These are phyloP conservation scores for Nemania bipapillata DNA, from an alignment of 2,329 filamentous ascomycete species.

Conservation along the genomic window DNA sequence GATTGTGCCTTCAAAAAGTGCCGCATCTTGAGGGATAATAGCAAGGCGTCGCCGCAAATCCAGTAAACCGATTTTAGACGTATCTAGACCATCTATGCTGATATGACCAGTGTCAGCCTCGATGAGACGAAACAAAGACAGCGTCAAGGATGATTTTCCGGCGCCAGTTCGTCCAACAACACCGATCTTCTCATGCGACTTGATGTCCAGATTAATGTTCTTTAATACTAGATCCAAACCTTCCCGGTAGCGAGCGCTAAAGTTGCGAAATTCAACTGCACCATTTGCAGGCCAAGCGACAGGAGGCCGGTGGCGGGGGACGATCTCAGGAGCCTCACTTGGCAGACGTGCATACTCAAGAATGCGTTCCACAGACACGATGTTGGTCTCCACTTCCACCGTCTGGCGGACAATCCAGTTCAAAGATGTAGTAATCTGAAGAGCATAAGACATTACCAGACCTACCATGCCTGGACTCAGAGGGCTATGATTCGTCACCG, in stretches of 20 bases:
- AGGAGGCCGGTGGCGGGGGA: slow-evolving; percentile 84
- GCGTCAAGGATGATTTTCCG: slow-evolving; percentile 92
- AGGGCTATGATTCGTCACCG: slow-evolving; percentile 74
- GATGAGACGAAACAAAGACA: slow-evolving; percentile 94
- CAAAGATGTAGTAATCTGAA: slow-evolving; percentile 95
- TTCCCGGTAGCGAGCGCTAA: slow-evolving; percentile 90
- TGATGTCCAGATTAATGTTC: slow-evolving; percentile 90
- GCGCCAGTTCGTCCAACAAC: slow-evolving; percentile 96
- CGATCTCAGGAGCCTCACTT: slow-evolving; percentile 93
- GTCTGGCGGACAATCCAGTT: slow-evolving; percentile 99
- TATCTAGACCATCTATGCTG: slow-evolving; percentile 88
- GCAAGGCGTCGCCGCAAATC: slow-evolving; percentile 89
- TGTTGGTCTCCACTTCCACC: slow-evolving; percentile 99
- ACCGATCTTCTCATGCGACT: slow-evolving; percentile 96
- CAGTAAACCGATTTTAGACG: slow-evolving; percentile 86
- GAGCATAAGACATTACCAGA: slow-evolving; percentile 93
- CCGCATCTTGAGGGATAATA: slow-evolving; percentile 97
- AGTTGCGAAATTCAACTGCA: slow-evolving; percentile 89
- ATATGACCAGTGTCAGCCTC: slow-evolving; percentile 86
- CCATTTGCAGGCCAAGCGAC: slow-evolving; percentile 93
- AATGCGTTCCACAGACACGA: slow-evolving; percentile 96
- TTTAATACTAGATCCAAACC: slow-evolving; percentile 92
- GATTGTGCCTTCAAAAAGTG: slow-evolving; percentile 91
- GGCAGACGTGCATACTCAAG: slow-evolving; percentile 93
- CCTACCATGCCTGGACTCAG: slow-evolving; percentile 82